A percentile compares a stretch with the other conserved stretches of the same genome.
Conservation (phyloP, 495 filamentous ascomycete genomes). For the Wilcoxina mikolae region DNA sequence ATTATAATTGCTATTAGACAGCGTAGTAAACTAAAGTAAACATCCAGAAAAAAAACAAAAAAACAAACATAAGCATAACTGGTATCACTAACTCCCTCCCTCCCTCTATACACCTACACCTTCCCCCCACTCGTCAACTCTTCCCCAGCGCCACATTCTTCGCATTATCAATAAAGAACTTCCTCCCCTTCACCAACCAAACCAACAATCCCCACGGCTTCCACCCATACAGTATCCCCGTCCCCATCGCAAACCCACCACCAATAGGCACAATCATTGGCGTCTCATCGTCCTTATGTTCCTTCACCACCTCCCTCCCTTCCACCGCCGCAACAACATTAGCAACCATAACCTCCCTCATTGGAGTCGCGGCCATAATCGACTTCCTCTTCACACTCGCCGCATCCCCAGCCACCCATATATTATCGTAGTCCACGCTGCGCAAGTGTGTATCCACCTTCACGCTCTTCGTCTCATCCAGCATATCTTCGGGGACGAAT, state of each 20-base stretch:
- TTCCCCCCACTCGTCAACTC: constrained; percentile 7
- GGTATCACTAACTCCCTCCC: not conserved
- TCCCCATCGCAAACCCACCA: constrained; percentile 33
- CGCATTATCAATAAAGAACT: constrained; percentile 32
- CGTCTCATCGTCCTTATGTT: constrained; percentile 31
- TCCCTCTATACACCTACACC: constrained; percentile 10
- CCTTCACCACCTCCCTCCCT: constrained; percentile 34
- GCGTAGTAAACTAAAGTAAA: too few species aligned
- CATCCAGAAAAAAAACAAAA: too few species aligned
- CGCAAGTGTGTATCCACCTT: constrained; percentile 42
- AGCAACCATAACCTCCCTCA: constrained; percentile 5
- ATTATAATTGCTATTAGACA: too few species aligned
- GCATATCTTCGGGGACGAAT: constrained; percentile 39
- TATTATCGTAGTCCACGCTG: constrained; percentile 32
- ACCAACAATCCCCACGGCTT: constrained; percentile 39
- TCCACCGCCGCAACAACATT: constrained; percentile 12
- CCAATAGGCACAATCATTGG: constrained; percentile 39
- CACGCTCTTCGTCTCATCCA: constrained; percentile 40
- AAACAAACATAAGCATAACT: too few species aligned
- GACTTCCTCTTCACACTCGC: constrained; percentile 19
- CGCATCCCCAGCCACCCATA: constrained; percentile 43
- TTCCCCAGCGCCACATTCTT: constrained; percentile 16
- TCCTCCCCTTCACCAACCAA: constrained; percentile 42
- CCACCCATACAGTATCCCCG: constrained; percentile 39
- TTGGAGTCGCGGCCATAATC: not conserved